Percentiles rank a stretch among this genome's conserved stretches.
These are phyloP conservation scores for Cairneyella variabilis DNA, from an alignment of 495 filamentous ascomycete species.

Conservation along the genomic window DNA sequence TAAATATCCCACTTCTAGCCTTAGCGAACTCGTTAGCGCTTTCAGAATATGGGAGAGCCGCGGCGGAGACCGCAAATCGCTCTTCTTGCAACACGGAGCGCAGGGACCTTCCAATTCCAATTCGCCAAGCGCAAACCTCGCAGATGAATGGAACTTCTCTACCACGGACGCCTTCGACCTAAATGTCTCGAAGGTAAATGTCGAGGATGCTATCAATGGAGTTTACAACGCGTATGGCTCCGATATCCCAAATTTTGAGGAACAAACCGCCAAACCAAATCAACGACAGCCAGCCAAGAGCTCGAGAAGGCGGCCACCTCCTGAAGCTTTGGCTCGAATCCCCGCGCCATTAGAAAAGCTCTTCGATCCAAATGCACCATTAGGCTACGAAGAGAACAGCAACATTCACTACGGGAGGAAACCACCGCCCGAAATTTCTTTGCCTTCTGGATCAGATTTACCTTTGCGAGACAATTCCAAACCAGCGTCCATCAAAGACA, in stretches of 20 bases:
- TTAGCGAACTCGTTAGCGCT: slow-evolving; percentile 69
- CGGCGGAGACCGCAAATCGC: slow-evolving; percentile 77
- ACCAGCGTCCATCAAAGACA: slow-evolving; percentile 46
- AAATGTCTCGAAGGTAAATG: slow-evolving; percentile 34
- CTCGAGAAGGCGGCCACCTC: slow-evolving; percentile 45
- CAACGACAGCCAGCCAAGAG: slow-evolving; percentile 33
- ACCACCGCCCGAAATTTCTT: slow-evolving; percentile 17
- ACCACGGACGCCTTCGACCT: slow-evolving; percentile 81
- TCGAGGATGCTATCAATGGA: slow-evolving; percentile 39
- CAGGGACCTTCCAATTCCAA: slow-evolving; percentile 45
- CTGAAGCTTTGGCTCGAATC: slow-evolving; percentile 40
- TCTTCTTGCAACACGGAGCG: slow-evolving; percentile 75
- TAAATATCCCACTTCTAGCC: slow-evolving; percentile 65
- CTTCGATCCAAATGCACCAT: slow-evolving; percentile 54
- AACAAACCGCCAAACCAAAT: slow-evolving; percentile 33
- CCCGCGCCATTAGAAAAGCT: slow-evolving; percentile 51
- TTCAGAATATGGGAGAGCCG: slow-evolving; percentile 84
- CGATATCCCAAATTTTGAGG: slow-evolving; percentile 39
- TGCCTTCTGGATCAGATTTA: slow-evolving; percentile 44
- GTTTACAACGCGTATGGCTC: slow-evolving; percentile 49
- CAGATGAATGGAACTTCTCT: slow-evolving; percentile 90
- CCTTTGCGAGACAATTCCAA: slow-evolving; percentile 49
- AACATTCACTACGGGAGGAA: slow-evolving; percentile 43
- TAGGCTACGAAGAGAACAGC: slow-evolving; percentile 54
- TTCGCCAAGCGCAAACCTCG: slow-evolving; percentile 27